phyloP scores from a whole-genome alignment of 257 asterid species.

The Solanum neorickii region DNA sequence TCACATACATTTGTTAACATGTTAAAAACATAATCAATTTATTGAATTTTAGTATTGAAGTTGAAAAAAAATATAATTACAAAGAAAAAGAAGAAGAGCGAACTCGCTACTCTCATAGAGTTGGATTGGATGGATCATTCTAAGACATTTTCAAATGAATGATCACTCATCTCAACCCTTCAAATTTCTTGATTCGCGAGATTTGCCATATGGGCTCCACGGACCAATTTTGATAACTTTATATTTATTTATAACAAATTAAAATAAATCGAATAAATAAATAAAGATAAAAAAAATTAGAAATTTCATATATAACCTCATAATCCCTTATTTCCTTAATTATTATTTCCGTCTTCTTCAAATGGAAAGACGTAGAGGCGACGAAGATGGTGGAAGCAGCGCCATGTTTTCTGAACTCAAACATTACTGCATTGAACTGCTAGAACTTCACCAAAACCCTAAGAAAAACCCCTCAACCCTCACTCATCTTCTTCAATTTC shows the following conservation, averaged over 20 bases:
- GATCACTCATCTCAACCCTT: not conserved
- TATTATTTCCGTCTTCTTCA: not conserved
- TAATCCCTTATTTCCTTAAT: not conserved
- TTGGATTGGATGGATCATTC: not conserved
- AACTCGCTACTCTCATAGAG: not conserved
- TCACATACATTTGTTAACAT: too few relatives aligned
- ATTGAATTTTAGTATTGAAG: too few relatives aligned
- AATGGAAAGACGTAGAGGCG: slow-evolving; percentile 7
- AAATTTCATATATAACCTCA: not conserved
- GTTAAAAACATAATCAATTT: too few relatives aligned
- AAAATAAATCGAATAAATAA: too few relatives aligned
- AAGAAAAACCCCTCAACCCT: slow-evolving; percentile 21
- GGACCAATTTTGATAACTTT: not conserved
- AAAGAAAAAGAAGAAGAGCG: too few relatives aligned
- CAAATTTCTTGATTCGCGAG: not conserved
- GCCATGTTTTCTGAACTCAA: slow-evolving; percentile 47
- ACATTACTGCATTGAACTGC: slow-evolving; percentile 38
- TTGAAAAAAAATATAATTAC: too few relatives aligned
- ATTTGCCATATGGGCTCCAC: not conserved
- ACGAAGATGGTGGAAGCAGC: slow-evolving; percentile 17
- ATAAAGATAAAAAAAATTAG: not conserved
- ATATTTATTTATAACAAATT: too few relatives aligned
- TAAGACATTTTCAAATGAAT: not conserved
- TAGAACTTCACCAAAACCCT: slow-evolving; percentile 57
- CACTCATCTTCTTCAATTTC: slow-evolving; percentile 45